Evolutionary conservation across 75 land plant genomes (phyloP).

Genomic region (Isoetes taiwanensis): DNA sequence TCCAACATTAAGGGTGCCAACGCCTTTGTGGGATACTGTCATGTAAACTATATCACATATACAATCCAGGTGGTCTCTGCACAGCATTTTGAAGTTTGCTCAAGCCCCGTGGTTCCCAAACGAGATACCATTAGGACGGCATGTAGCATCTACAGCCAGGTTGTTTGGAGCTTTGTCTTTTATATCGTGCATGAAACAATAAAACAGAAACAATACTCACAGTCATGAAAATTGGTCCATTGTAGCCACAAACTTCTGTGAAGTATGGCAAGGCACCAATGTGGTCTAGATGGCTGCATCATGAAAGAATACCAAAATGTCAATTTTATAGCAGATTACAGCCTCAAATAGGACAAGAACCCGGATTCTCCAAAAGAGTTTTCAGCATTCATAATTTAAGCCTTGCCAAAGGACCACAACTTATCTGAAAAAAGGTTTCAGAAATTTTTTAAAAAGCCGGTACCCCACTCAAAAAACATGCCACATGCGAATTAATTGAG

Average conservation of each 20-base stretch:
- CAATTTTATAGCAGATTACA: too few relatives aligned
- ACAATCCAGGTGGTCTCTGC: background rate
- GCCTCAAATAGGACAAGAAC: too few relatives aligned
- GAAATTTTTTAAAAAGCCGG: too few relatives aligned
- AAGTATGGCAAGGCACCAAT: constrained; percentile 94
- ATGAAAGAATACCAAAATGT: too few relatives aligned
- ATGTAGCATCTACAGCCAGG: background rate
- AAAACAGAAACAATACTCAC: constrained; percentile 27
- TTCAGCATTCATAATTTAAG: too few relatives aligned
- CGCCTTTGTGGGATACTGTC: constrained; percentile 96
- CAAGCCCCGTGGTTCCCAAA: background rate
- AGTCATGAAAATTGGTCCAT: constrained; percentile 96
- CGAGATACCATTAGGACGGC: background rate
- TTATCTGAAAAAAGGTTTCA: too few relatives aligned
- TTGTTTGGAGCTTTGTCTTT: background rate
- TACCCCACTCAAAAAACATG: too few relatives aligned
- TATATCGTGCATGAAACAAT: background rate
- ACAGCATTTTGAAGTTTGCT: too few relatives aligned
- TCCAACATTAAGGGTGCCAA: constrained; percentile 90
- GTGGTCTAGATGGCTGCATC: constrained; percentile 89
- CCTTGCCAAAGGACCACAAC: too few relatives aligned
- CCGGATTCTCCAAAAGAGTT: too few relatives aligned
- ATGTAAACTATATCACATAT: background rate
- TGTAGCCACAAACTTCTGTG: constrained; percentile 90
- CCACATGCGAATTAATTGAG: too few relatives aligned